Evolutionary conservation across 805 yeast genomes (phyloP).

Genomic region (Wickerhamomyces ciferrii): DNA sequence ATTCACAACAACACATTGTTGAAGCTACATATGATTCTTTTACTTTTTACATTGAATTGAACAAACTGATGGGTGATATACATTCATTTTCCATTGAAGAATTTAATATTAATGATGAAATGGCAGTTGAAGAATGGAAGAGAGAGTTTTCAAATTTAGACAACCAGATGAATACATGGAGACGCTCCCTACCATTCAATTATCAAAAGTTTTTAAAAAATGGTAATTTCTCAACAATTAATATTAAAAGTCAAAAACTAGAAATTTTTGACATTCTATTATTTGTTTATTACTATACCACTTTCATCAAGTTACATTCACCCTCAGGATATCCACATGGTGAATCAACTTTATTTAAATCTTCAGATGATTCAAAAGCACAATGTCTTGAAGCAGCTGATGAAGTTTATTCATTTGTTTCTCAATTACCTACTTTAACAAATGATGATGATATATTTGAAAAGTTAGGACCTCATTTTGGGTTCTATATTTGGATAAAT

Average conservation of each 20-base stretch:
- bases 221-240: conserved; percentile 4
- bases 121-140: conserved; percentile 14
- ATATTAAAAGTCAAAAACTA: not conserved
- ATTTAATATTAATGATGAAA: conserved; percentile 11
- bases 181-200: conserved; percentile 10
- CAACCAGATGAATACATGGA: conserved; percentile 14
- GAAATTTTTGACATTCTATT: conserved; percentile 15
- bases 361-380: conserved; percentile 16
- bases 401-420: conserved; percentile 12
- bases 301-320: conserved; percentile 17
- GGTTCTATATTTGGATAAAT: conserved; percentile 28
- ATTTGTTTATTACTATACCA: conserved; percentile 16
- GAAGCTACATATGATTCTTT: conserved; percentile 17
- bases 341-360: conserved; percentile 15
- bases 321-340: conserved; percentile 19
- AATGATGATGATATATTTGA: conserved; percentile 13
- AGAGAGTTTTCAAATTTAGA: conserved; percentile 14
- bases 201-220: conserved; percentile 9
- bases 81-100: conserved; percentile 17
- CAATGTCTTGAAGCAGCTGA: conserved; percentile 17
- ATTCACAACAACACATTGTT: not conserved
- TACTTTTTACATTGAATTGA: conserved; percentile 16
- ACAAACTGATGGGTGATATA: conserved; percentile 18
- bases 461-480: conserved; percentile 26
- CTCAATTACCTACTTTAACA: conserved; percentile 2